Base-by-base conservation (phyloP, 2,329 filamentous ascomycete species). In the Aspergillus fischeri region DNA sequence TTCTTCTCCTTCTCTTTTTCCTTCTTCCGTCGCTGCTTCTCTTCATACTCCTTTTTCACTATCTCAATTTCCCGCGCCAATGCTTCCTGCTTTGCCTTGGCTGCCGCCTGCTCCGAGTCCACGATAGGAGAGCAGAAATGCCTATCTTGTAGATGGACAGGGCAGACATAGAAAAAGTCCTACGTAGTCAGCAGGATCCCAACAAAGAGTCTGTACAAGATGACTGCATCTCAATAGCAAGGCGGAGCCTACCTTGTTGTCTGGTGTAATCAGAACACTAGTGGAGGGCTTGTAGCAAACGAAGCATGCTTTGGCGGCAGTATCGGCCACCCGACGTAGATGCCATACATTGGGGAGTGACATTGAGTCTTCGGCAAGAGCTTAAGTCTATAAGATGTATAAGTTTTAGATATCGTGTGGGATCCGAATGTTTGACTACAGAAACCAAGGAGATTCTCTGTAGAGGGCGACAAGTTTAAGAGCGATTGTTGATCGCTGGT, bases 91-190 rank as follows among this genome's bases (percentile, higher is more conserved):
- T 74, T 79, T 45, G 70, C 73, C 53, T 75, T 78, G 32, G 70
- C 72, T 17, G 70, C 75, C 56, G 74, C 73, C 25, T 71, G 72
- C 52, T 77, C 77, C 48, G 73, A 65, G 59, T 80, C 75, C 41
- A 81, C 63, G 42, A 81, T 71, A 3, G 85, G 80, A 25, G 81
- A 81, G 69, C 90, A 93, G 73, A 97, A 97, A 44, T 88, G 85
- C 32, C 80, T 81, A 69, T 97, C 94, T 67, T 89, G 90, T 8
- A 97, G 78, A 74, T 99, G 94, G 32, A 83, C 80, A 5, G 86
- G 81, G 67, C 94, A 99, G 48, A 95, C 84, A 71, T 95, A 97
- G 78, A 99, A 97, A 76, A 92, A 95, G 71, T 96, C 92, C 85
- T 87, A 50, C 17, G 17, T 51, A 24, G 54, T 57, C 55, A 61